Percentiles rank a stretch among this genome's conserved stretches.
phyloP scores from a whole-genome alignment of 2,329 filamentous ascomycete species.

The Ophiosphaerella narmari region DNA sequence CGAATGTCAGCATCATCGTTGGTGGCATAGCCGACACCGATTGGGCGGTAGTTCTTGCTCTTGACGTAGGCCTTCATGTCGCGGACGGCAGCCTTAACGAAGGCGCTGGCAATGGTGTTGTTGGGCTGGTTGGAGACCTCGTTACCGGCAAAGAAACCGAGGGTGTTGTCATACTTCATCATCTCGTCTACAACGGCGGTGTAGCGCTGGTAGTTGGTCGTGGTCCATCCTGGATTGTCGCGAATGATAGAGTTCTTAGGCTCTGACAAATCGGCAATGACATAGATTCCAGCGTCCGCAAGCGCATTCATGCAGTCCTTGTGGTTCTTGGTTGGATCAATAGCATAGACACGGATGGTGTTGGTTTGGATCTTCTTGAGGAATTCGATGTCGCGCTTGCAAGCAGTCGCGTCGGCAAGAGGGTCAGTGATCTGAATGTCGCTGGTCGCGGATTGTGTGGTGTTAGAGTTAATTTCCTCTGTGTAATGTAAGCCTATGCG shows the following conservation, averaged over 20 bases:
- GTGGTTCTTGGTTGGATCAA: conserved; percentile 81
- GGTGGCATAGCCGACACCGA: conserved; percentile 94
- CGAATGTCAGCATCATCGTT: conserved; percentile 89
- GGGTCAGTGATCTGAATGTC: conserved; percentile 74
- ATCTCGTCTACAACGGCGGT: conserved; percentile 81
- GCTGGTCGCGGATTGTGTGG: conserved; percentile 57
- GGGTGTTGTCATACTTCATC: conserved; percentile 81
- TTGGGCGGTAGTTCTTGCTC: conserved; percentile 71
- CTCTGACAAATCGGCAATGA: conserved; percentile 76
- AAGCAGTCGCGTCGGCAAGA: conserved; percentile 70
- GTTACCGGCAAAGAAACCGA: conserved; percentile 98
- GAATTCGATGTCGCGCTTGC: conserved; percentile 84
- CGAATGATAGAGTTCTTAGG: conserved; percentile 85
- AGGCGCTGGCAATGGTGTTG: conserved; percentile 90
- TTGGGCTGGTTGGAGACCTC: conserved; percentile 88
- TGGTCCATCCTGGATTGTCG: conserved; percentile 76
- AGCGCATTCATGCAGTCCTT: conserved; percentile 82
- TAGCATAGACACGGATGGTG: conserved; percentile 91
- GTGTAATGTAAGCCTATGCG: conserved; percentile 11
- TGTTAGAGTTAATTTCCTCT: conserved; percentile 63
- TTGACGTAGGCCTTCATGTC: conserved; percentile 96
- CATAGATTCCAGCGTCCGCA: conserved; percentile 84
- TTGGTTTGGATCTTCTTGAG: conserved; percentile 83
- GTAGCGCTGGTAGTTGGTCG: conserved; percentile 79
- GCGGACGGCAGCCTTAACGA: conserved; percentile 95